Evolutionary conservation across 257 asterid genomes (phyloP).

Genomic region (Haberlea rhodopensis): DNA sequence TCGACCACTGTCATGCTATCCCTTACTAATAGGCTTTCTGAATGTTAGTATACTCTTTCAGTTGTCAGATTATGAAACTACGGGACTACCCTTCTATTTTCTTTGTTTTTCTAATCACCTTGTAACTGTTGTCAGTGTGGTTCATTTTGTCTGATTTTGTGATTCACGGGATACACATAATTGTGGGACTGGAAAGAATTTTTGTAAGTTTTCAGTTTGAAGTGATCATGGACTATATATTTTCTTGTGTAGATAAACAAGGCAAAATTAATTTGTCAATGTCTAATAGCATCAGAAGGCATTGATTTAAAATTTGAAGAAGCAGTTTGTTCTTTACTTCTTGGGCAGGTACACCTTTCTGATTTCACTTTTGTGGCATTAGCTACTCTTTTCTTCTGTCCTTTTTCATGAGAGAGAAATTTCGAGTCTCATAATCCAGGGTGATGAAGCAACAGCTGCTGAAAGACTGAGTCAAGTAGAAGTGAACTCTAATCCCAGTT

Average conservation of each 20-base stretch:
- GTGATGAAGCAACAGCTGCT: slow-evolving; percentile 71
- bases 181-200: neutral
- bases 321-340: slow-evolving; percentile 86
- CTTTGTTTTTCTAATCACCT: neutral
- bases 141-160: neutral
- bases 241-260: slow-evolving; percentile 62
- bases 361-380: slow-evolving; percentile 27
- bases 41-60: neutral
- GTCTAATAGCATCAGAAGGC: slow-evolving; percentile 91
- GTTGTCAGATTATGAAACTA: neutral
- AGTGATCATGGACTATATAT: slow-evolving; percentile 19
- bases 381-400: slow-evolving; percentile 6
- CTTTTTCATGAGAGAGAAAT: slow-evolving; percentile 16
- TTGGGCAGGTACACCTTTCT: slow-evolving; percentile 71
- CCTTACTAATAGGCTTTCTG: neutral
- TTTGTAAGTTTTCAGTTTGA: slow-evolving; percentile 4
- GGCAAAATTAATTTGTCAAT: slow-evolving; percentile 75
- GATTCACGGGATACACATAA: slow-evolving; percentile 17
- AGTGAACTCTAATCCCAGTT: slow-evolving; percentile 43
- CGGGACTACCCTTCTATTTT: neutral
- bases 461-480: slow-evolving; percentile 77
- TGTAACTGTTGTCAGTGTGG: slow-evolving; percentile 1
- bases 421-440: slow-evolving; percentile 46
- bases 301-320: slow-evolving; percentile 91
- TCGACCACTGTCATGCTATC: neutral